Percentiles rank a stretch among this genome's conserved stretches.
These are phyloP conservation scores for Powellomyces hirtus DNA, from an alignment of 192 early-diverging fungal genomes.

Conservation along the genomic window DNA sequence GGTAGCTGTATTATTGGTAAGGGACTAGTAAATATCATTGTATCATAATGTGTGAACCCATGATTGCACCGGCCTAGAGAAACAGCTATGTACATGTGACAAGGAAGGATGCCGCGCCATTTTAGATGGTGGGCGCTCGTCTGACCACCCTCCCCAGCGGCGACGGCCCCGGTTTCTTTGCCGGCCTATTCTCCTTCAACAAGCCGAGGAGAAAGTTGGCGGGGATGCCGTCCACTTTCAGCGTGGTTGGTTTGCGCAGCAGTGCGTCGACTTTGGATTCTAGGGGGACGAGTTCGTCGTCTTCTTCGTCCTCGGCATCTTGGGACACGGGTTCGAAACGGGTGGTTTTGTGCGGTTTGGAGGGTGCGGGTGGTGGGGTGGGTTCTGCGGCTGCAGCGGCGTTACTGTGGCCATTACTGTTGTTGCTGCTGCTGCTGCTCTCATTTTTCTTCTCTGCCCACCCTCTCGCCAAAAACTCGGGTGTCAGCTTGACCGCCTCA, in stretches of 20 bases:
- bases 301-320: not conserved
- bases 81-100: too few species aligned
- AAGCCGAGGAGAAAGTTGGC: slow-evolving; percentile 15
- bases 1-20: too few species aligned
- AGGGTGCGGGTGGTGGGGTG: too few species aligned
- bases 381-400: not conserved
- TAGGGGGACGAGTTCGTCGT: not conserved
- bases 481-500: slow-evolving; percentile 46
- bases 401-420: not conserved
- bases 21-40: too few species aligned
- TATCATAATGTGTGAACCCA: too few species aligned
- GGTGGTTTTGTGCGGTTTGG: not conserved
- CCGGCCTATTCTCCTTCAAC: slow-evolving; percentile 3
- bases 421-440: not conserved
- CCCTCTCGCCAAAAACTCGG: slow-evolving; percentile 46
- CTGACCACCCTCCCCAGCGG: not conserved
- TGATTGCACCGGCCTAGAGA: too few species aligned
- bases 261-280: not conserved
- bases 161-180: not conserved
- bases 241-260: slow-evolving; percentile 13
- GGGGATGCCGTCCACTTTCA: slow-evolving; percentile 16
- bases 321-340: not conserved
- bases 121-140: not conserved
- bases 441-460: not conserved
- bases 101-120: too few species aligned